Evolutionary conservation across 345 rosid species (phyloP).

Genomic region (Draba incana): DNA sequence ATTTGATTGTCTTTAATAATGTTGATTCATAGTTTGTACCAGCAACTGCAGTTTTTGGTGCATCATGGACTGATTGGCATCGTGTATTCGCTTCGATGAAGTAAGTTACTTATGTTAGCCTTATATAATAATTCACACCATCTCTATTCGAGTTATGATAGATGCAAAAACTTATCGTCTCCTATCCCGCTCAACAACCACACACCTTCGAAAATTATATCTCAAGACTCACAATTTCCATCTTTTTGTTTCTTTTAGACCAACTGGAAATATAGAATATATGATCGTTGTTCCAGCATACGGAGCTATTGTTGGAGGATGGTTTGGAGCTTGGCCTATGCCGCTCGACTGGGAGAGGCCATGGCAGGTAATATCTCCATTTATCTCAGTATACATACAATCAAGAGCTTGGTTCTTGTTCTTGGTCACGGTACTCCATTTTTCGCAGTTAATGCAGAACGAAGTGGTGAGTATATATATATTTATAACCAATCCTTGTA

Average conservation of each 20-base stretch:
- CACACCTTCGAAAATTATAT: neutral
- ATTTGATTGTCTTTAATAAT: constrained; percentile 24
- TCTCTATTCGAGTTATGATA: too few species aligned
- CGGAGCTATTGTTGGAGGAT: constrained; percentile 83
- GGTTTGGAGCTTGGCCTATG: constrained; percentile 99
- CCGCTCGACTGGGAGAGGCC: constrained; percentile 99
- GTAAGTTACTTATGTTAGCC: constrained; percentile 44
- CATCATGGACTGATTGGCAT: constrained; percentile 76
- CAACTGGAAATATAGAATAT: constrained; percentile 56
- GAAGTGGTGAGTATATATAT: neutral
- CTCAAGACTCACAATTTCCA: neutral
- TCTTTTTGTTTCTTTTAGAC: constrained; percentile 46
- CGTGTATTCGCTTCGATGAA: constrained; percentile 60
- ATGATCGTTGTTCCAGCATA: constrained; percentile 79
- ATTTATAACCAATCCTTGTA: neutral
- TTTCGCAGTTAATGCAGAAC: neutral
- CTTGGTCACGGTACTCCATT: neutral
- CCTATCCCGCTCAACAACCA: neutral
- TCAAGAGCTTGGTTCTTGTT: constrained; percentile 8
- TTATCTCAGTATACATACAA: neutral
- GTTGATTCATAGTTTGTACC: constrained; percentile 66
- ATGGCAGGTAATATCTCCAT: constrained; percentile 70
- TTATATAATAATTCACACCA: neutral
- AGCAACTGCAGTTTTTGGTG: constrained; percentile 69
- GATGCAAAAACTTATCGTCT: neutral